These are phyloP conservation scores for Cercospora sp. DNA, from an alignment of 2,329 filamentous ascomycete genomes.

Conservation along the genomic window DNA sequence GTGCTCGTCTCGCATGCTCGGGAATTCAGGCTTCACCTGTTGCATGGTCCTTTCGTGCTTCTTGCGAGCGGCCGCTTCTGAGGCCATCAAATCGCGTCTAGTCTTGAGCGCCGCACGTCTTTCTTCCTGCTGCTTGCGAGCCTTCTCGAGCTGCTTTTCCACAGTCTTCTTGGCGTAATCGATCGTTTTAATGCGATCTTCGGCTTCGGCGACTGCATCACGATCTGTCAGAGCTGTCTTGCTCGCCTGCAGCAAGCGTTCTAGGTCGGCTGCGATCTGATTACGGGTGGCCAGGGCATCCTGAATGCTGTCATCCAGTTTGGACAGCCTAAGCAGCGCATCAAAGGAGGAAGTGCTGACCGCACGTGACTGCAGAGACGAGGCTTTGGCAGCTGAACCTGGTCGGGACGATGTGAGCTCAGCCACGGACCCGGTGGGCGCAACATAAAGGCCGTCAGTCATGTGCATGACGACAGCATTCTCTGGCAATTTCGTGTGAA, in stretches of 20 bases:
- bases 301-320: constrained; percentile 85
- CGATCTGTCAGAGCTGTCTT: constrained; percentile 41
- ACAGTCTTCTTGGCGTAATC: constrained; percentile 61
- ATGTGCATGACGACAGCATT: constrained; percentile 88
- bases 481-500: constrained; percentile 72
- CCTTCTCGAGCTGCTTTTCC: constrained; percentile 63
- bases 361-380: constrained; percentile 36
- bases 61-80: constrained; percentile 41
- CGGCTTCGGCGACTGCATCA: constrained; percentile 44
- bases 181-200: constrained; percentile 48
- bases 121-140: constrained; percentile 65
- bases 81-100: constrained; percentile 66
- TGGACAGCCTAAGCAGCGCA: constrained; percentile 81
- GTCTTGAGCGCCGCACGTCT: constrained; percentile 65
- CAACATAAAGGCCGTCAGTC: constrained; percentile 79
- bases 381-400: constrained; percentile 22
- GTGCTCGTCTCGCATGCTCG: constrained; percentile 29
- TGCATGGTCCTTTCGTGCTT: constrained; percentile 50
- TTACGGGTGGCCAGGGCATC: constrained; percentile 80
- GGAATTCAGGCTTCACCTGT: constrained; percentile 57
- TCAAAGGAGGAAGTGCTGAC: constrained; percentile 80
- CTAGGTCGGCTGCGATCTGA: constrained; percentile 75
- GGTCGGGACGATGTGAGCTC: constrained; percentile 31
- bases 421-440: constrained; percentile 30
- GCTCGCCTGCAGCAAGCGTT: constrained; percentile 48